Evolutionary conservation across 331 rosid genomes (phyloP), one percentile per base, ranked within the genome.

Genomic region (Quercus phellos): DNA sequence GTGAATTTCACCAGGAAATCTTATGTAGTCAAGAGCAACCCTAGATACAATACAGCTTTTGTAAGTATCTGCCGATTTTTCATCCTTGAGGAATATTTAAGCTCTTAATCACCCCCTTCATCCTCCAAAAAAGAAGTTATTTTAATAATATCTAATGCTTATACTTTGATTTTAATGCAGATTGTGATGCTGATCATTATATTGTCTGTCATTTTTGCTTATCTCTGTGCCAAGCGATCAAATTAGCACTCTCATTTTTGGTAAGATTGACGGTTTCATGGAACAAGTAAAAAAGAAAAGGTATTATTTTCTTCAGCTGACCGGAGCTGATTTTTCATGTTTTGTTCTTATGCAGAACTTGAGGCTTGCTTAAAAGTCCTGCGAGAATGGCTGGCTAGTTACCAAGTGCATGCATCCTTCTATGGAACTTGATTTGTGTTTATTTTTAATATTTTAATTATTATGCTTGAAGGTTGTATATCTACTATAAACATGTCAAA

Each of bases 141-240:
- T 19, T 42, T 19, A 55, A 56, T 27, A 71, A 50, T 70, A 60
- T 70, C 63, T 32, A 60, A 87, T 82, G 70, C 85, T 74, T 24
- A 55, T 46, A 26, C 21, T 56, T 29, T 51, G 54, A 63, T 74
- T 30, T 24, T 73, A 35, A 70, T 91, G 90, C 93, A 94, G 99
- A 83, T 92, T 84, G 35, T 90, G 84, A 29, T 92, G 3, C 67
- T 94, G 84, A 35, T 87, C 75, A 75, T 89, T 77, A 50, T 85
- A 27, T 56, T 94, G 70, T 82, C 94, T 75, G 81, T 92, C 87
- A 26, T 89, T 50, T 84, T 85, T 29, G 90, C 97, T 0, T 94
- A 88, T 77, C 74, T 88, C 80, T 77, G 89, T 16, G 84, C 94
- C 60, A 84, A 88, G 68, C 89, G 72, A 54, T 70, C 86, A 29